phyloP scores from a whole-genome alignment of 2,329 filamentous ascomycete species.

The Cercospora janseana region DNA sequence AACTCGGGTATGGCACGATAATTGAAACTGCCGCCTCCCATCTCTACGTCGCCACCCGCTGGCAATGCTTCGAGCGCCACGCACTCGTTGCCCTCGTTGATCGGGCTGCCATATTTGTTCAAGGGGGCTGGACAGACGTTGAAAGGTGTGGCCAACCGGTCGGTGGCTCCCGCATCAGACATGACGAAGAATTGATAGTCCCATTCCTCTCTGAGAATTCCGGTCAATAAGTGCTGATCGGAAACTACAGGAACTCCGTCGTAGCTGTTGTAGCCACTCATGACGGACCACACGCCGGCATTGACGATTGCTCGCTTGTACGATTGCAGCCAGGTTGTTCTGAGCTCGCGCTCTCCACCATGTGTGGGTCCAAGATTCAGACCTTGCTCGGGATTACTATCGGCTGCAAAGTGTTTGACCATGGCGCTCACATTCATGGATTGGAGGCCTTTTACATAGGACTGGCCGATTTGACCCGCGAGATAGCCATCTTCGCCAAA shows the following conservation, averaged over 20 bases:
- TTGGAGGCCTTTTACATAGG: slow-evolving; percentile 61
- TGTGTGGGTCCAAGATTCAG: slow-evolving; percentile 64
- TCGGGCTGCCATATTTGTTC: slow-evolving; percentile 44
- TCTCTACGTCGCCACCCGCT: slow-evolving; percentile 70
- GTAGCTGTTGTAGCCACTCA: slow-evolving; percentile 71
- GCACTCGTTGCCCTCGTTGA: slow-evolving; percentile 59
- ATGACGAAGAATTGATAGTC: slow-evolving; percentile 68
- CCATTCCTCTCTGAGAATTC: slow-evolving; percentile 69
- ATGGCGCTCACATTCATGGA: slow-evolving; percentile 65
- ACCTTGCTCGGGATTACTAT: slow-evolving; percentile 67
- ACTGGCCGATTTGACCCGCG: slow-evolving; percentile 65
- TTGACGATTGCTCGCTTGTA: slow-evolving; percentile 72
- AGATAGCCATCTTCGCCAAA: slow-evolving; percentile 69
- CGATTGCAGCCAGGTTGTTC: slow-evolving; percentile 55
- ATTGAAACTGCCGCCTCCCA: slow-evolving; percentile 73
- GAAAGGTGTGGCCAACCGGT: slow-evolving; percentile 64
- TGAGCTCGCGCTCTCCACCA: slow-evolving; percentile 55
- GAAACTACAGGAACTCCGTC: slow-evolving; percentile 68
- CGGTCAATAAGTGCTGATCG: slow-evolving; percentile 63
- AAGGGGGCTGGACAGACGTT: slow-evolving; percentile 56
- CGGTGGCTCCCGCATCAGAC: slow-evolving; percentile 68
- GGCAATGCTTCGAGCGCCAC: slow-evolving; percentile 63
- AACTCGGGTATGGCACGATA: slow-evolving; percentile 65
- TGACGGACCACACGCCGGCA: slow-evolving; percentile 64
- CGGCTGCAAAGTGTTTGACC: slow-evolving; percentile 74